Evolutionary conservation across 441 rosid genomes (phyloP).

Genomic region (Aquilaria agallochum): DNA sequence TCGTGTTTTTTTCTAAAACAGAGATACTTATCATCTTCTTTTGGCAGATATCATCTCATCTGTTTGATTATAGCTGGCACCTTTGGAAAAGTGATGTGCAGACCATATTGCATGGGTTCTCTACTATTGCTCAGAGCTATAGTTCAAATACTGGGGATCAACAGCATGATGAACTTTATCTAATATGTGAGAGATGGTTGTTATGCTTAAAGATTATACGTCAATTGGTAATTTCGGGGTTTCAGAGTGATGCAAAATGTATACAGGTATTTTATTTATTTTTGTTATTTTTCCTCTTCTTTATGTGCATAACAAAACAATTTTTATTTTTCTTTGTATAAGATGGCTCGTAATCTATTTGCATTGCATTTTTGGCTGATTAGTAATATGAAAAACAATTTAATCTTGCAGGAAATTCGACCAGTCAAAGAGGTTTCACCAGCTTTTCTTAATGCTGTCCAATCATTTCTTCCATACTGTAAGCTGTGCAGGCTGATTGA

Average conservation of each 20-base stretch:
- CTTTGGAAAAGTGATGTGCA: conserved; percentile 98
- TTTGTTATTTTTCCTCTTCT: conserved; percentile 8
- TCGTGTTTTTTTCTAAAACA: background rate
- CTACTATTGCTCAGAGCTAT: conserved; percentile 50
- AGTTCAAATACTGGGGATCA: conserved; percentile 51
- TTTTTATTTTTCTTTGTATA: conserved; percentile 11
- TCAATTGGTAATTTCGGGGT: conserved; percentile 81
- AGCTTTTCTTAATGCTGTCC: conserved; percentile 68
- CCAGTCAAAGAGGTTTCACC: conserved; percentile 97
- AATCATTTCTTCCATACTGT: conserved; percentile 91
- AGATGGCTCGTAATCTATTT: background rate
- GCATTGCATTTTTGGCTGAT: background rate
- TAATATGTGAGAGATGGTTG: conserved; percentile 95
- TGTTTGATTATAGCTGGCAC: conserved; percentile 90
- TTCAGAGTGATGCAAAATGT: conserved; percentile 80
- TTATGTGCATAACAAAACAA: conserved; percentile 13
- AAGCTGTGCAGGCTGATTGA: conserved; percentile 25
- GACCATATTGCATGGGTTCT: conserved; percentile 75
- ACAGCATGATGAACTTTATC: conserved; percentile 74
- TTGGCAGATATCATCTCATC: conserved; percentile 90
- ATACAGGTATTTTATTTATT: conserved; percentile 53
- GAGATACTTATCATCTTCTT: conserved; percentile 7
- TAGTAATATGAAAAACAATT: conserved; percentile 11
- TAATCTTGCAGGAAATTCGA: conserved; percentile 60
- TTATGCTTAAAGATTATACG: conserved; percentile 87